These are phyloP conservation scores for Pyrus pyrifolia DNA, from an alignment of 306 rosid species.

Conservation along the genomic window DNA sequence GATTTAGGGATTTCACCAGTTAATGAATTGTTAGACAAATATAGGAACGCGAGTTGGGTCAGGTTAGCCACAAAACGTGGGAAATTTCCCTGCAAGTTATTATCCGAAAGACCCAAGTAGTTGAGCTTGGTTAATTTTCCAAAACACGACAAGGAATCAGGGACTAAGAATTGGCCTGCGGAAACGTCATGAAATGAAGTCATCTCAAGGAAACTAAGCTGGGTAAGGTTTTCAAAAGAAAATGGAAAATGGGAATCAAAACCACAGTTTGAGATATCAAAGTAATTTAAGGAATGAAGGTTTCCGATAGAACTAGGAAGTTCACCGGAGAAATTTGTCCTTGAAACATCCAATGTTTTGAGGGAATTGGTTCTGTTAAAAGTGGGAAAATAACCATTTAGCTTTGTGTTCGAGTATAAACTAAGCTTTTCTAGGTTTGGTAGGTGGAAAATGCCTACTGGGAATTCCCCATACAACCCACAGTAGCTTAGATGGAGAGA, in stretches of 20 bases:
- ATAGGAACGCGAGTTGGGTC: not conserved
- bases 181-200: not conserved
- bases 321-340: slow-evolving; percentile 19
- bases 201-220: slow-evolving; percentile 1
- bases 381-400: slow-evolving; percentile 29
- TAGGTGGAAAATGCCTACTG: slow-evolving; percentile 22
- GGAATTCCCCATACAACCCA: slow-evolving; percentile 24
- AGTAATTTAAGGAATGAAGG: not conserved
- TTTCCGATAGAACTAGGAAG: slow-evolving; percentile 24
- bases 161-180: not conserved
- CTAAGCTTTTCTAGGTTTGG: slow-evolving; percentile 10
- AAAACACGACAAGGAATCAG: not conserved
- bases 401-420: not conserved
- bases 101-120: not conserved
- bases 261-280: not conserved
- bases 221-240: slow-evolving; percentile 18
- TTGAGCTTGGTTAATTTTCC: not conserved
- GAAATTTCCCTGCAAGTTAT: not conserved
- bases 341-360: not conserved
- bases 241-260: slow-evolving; percentile 14
- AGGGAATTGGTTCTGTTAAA: slow-evolving; percentile 11
- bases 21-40: not conserved
- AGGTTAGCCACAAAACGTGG: slow-evolving; percentile 1
- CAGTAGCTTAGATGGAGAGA: not conserved
- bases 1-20: not conserved